phyloP scores from a whole-genome alignment of 495 filamentous ascomycete genomes.

The Aspergillus ellipticus region DNA sequence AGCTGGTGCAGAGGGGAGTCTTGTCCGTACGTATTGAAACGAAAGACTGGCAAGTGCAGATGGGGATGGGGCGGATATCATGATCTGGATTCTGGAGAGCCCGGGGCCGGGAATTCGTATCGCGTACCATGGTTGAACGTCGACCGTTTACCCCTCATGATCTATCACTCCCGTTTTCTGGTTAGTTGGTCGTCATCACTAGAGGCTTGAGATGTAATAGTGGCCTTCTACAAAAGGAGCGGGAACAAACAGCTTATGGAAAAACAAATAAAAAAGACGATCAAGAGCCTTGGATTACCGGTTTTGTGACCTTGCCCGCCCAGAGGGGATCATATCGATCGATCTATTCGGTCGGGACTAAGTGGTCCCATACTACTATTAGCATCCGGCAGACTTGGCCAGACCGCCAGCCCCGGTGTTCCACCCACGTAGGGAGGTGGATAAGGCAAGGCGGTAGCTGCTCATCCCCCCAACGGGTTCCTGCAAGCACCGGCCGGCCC shows the following conservation, averaged over 20 bases:
- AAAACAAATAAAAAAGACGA: neutral
- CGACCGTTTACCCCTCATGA: constrained; percentile 12
- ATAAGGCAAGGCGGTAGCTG: constrained; percentile 6
- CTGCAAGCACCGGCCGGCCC: constrained; percentile 9
- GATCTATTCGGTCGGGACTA: constrained; percentile 10
- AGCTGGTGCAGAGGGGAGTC: constrained; percentile 4
- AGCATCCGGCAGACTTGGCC: constrained; percentile 20
- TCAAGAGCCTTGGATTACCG: neutral
- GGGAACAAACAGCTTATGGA: neutral
- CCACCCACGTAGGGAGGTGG: constrained; percentile 11
- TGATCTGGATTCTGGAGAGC: neutral
- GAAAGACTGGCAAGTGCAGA: neutral
- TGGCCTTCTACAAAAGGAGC: neutral
- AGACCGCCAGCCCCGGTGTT: constrained; percentile 18
- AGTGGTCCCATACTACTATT: constrained; percentile 13
- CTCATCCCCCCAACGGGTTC: constrained; percentile 18
- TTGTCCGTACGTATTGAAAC: neutral
- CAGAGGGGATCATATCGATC: constrained; percentile 12
- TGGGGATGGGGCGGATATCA: neutral
- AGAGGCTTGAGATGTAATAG: neutral
- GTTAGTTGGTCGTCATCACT: neutral
- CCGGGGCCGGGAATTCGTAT: neutral
- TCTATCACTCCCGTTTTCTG: neutral
- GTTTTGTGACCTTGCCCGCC: neutral
- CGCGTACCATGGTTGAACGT: constrained; percentile 2